Evolutionary conservation across 495 filamentous ascomycete species (phyloP).

Genomic region (Penicillium ucsense): DNA sequence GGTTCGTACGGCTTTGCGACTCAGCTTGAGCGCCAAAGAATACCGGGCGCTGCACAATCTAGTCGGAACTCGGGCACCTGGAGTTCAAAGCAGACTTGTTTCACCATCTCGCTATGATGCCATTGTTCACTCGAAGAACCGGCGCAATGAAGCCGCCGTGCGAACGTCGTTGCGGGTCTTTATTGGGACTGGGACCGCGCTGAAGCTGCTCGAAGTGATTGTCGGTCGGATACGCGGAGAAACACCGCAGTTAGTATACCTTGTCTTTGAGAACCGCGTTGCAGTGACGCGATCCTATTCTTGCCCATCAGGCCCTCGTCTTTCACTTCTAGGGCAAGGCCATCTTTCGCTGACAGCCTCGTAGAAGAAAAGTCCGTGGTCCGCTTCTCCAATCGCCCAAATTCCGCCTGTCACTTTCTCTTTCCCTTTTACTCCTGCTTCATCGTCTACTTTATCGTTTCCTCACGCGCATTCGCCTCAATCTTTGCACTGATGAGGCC

Average conservation of each 20-base stretch:
- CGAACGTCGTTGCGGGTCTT: constrained; percentile 70
- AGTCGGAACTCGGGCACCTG: constrained; percentile 56
- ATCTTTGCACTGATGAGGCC: constrained; percentile 65
- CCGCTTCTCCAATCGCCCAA: constrained; percentile 59
- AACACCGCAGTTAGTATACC: constrained; percentile 16
- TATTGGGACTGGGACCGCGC: constrained; percentile 52
- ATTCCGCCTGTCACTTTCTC: constrained; percentile 66
- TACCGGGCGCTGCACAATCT: constrained; percentile 75
- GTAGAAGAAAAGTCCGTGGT: constrained; percentile 32
- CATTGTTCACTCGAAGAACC: constrained; percentile 45
- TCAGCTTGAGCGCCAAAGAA: constrained; percentile 75
- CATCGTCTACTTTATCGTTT: constrained; percentile 89
- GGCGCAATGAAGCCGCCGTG: constrained; percentile 72
- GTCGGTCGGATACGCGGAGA: constrained; percentile 33
- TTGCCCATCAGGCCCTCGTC: no score
- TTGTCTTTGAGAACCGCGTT: no score
- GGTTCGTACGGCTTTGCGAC: constrained; percentile 65
- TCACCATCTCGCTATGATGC: constrained; percentile 43
- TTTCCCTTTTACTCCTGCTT: constrained; percentile 75
- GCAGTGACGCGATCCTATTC: no score
- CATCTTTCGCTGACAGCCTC: background rate
- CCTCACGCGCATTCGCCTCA: constrained; percentile 66
- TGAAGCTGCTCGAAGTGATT: constrained; percentile 61
- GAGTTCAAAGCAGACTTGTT: constrained; percentile 50
- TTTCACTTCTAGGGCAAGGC: no score